Conservation (phyloP, 2,329 filamentous ascomycete species). For the Sclerotinia spermophila region DNA sequence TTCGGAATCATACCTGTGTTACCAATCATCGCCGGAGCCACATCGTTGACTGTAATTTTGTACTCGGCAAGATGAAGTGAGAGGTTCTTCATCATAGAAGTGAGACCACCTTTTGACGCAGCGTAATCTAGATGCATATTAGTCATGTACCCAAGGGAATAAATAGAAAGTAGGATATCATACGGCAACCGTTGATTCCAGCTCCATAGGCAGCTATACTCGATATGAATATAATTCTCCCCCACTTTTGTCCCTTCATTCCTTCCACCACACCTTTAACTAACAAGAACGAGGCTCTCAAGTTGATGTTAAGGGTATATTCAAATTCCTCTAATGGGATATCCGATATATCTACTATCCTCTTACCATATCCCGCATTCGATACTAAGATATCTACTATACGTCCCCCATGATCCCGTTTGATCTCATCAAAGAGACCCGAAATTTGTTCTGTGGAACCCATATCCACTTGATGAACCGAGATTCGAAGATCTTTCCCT, state of each 20-base stretch:
- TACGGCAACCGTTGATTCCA: constrained; percentile 34
- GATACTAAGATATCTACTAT: constrained; percentile 59
- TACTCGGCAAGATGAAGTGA: constrained; percentile 42
- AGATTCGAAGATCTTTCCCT: constrained; percentile 41
- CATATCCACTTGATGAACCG: constrained; percentile 57
- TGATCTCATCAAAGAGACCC: constrained; percentile 52
- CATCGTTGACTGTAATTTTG: constrained; percentile 47
- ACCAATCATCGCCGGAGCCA: constrained; percentile 47
- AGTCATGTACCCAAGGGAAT: background rate
- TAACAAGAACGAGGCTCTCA: constrained; percentile 31
- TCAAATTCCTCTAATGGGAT: constrained; percentile 33
- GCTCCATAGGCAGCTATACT: constrained; percentile 29
- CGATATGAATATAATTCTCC: constrained; percentile 30
- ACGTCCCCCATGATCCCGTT: constrained; percentile 45
- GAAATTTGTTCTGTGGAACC: constrained; percentile 50
- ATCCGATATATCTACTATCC: constrained; percentile 42
- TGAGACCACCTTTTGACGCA: constrained; percentile 44
- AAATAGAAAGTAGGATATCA: constrained; percentile 3
- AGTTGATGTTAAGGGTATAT: constrained; percentile 31
- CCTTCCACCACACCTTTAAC: constrained; percentile 30
- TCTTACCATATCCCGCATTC: constrained; percentile 64
- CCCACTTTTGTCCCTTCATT: constrained; percentile 42
- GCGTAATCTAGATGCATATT: constrained; percentile 26
- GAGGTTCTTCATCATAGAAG: constrained; percentile 46
- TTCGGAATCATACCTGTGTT: constrained; percentile 44